Percentiles rank a stretch among this genome's conserved stretches.
Evolutionary conservation across 225 moss, liverwort and hornwort species (phyloP).

Genomic region (Pseudisothecium myosuroides): DNA sequence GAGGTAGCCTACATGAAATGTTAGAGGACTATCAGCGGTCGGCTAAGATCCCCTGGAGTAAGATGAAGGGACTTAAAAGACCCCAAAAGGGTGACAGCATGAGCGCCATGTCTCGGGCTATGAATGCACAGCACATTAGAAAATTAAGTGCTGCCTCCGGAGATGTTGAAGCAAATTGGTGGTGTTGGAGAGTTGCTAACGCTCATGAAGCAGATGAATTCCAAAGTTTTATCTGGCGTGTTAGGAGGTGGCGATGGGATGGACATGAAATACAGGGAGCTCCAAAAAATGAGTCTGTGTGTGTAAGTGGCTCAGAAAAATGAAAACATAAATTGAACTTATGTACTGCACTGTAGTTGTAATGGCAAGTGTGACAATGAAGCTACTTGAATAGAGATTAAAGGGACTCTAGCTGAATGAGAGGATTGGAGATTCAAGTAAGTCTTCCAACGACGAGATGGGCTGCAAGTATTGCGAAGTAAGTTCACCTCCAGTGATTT

Average conservation of each 20-base stretch:
- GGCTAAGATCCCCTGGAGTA: slow-evolving; percentile 57
- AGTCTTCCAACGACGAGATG: no score
- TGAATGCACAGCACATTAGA: slow-evolving; percentile 72
- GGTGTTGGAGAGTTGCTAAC: slow-evolving; percentile 62
- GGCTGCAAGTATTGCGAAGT: no score
- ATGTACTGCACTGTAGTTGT: no score
- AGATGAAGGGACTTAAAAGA: slow-evolving; percentile 69
- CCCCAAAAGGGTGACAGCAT: slow-evolving; percentile 73
- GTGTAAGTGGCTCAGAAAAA: no score
- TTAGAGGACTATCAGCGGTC: slow-evolving; percentile 57
- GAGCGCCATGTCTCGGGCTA: slow-evolving; percentile 54
- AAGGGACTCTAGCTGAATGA: no score
- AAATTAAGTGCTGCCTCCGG: slow-evolving; percentile 67
- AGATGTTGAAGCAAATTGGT: slow-evolving; percentile 82
- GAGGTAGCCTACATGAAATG: slow-evolving; percentile 54
- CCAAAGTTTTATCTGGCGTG: slow-evolving; percentile 52
- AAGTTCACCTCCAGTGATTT: no score
- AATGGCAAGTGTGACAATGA: no score
- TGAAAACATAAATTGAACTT: no score
- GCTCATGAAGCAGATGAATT: slow-evolving; percentile 73
- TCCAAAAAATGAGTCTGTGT: no score
- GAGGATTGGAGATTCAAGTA: no score
- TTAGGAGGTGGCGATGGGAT: slow-evolving; percentile 15
- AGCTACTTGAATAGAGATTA: no score
- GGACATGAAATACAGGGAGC: background rate